A percentile compares a stretch with the other conserved stretches of the same genome.
Evolutionary conservation across 2,329 filamentous ascomycete genomes (phyloP).

Genomic region (Hypoxylon sp.): DNA sequence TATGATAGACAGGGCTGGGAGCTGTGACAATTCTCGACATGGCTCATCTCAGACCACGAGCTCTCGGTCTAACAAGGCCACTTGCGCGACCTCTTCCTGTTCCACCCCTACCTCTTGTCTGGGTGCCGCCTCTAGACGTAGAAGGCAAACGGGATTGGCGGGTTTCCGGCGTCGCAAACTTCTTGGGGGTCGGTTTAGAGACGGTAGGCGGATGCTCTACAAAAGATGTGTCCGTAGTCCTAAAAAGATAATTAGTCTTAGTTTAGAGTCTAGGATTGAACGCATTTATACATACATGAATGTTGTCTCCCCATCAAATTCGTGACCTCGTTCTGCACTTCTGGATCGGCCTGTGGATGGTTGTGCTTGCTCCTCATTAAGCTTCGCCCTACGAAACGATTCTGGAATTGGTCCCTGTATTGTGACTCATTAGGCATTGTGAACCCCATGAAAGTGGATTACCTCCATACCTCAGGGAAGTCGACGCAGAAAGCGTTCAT

Average conservation of each 20-base stretch:
- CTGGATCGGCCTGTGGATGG: conserved; percentile 46
- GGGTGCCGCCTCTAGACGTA: conserved; percentile 59
- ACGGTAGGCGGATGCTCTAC: conserved; percentile 83
- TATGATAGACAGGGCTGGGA: not conserved
- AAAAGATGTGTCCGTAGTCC: conserved; percentile 92
- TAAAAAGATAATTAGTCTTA: conserved; percentile 57
- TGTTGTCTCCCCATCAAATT: conserved; percentile 78
- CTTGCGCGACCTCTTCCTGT: conserved; percentile 61
- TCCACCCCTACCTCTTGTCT: conserved; percentile 55
- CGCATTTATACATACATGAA: conserved; percentile 75
- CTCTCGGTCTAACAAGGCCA: conserved; percentile 63
- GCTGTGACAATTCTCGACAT: conserved; percentile 3
- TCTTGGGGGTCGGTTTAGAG: conserved; percentile 64
- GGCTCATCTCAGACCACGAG: conserved; percentile 62
- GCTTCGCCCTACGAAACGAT: conserved; percentile 80
- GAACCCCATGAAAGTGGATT: not conserved
- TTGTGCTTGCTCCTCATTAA: conserved; percentile 66
- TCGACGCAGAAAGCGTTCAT: conserved; percentile 99
- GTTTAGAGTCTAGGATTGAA: conserved; percentile 35
- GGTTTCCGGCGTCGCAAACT: conserved; percentile 60
- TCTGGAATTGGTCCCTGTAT: conserved; percentile 83
- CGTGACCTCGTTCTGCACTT: conserved; percentile 53
- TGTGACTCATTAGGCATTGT: conserved; percentile 26
- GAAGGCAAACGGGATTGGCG: conserved; percentile 66
- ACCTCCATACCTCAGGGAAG: conserved; percentile 82